A percentile compares a stretch with the other conserved stretches of the same genome.
phyloP scores from a whole-genome alignment of 192 early-diverging fungal genomes.

The Thamnidium elegans region DNA sequence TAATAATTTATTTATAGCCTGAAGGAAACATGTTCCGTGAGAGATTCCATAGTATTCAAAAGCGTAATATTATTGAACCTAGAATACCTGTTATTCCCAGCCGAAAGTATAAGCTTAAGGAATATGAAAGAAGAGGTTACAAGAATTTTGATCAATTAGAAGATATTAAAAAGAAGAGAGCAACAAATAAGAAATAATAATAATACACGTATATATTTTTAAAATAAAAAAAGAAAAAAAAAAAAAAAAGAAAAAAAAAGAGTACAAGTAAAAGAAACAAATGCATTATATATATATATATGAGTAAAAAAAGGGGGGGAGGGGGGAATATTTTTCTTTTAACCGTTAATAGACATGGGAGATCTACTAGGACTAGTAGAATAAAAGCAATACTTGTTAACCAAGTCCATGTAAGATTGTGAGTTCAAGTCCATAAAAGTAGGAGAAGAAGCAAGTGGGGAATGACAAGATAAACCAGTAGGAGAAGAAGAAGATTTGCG shows the following conservation, averaged over 20 bases:
- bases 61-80: constrained; percentile 57
- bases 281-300: neutral
- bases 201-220: neutral
- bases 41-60: constrained; percentile 49
- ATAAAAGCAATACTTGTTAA: constrained; percentile 59
- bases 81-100: constrained; percentile 41
- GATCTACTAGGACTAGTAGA: constrained; percentile 30
- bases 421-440: constrained; percentile 35
- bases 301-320: neutral
- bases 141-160: constrained; percentile 45
- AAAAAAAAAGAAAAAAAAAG: neutral
- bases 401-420: constrained; percentile 48
- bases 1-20: constrained; percentile 37
- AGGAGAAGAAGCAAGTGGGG: constrained; percentile 23
- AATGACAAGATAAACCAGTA: neutral
- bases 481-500: constrained; percentile 11
- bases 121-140: constrained; percentile 52
- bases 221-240: constrained; percentile 3
- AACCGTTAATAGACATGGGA: constrained; percentile 28
- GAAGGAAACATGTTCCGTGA: constrained; percentile 61
- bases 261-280: neutral
- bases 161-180: constrained; percentile 15
- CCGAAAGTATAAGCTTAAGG: constrained; percentile 50
- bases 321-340: neutral
- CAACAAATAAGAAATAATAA: neutral